phyloP scores from a whole-genome alignment of 208 protist species.

The Trypanosoma conorhini region DNA sequence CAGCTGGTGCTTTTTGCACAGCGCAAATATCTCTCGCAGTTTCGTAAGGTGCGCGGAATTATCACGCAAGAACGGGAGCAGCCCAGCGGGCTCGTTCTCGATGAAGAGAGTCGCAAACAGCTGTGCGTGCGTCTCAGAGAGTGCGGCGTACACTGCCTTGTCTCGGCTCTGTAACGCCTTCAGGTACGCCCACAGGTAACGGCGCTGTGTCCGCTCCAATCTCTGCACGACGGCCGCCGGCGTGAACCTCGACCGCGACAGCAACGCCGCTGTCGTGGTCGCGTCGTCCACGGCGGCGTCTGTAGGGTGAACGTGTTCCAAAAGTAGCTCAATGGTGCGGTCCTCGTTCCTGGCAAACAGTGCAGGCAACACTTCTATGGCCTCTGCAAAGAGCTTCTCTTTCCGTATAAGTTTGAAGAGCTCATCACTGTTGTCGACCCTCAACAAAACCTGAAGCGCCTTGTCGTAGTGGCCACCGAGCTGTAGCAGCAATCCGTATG shows the following conservation, averaged over 20 bases:
- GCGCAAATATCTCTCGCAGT: slow-evolving; percentile 64
- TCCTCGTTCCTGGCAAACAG: slow-evolving; percentile 54
- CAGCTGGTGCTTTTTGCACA: slow-evolving; percentile 66
- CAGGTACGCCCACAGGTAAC: slow-evolving; percentile 58
- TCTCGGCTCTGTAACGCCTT: slow-evolving; percentile 34
- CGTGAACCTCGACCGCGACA: slow-evolving; percentile 14
- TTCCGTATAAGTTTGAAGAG: slow-evolving; percentile 48
- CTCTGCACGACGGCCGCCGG: slow-evolving; percentile 47
- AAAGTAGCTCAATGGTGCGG: slow-evolving; percentile 49
- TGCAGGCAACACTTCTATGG: slow-evolving; percentile 48
- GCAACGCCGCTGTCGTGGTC: neutral
- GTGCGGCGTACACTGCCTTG: slow-evolving; percentile 6
- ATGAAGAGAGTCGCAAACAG: slow-evolving; percentile 75
- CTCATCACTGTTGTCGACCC: slow-evolving; percentile 41
- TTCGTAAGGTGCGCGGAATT: slow-evolving; percentile 59
- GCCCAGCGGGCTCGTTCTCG: slow-evolving; percentile 56
- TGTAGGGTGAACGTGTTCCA: slow-evolving; percentile 30
- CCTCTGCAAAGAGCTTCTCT: slow-evolving; percentile 37
- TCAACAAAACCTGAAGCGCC: slow-evolving; percentile 63
- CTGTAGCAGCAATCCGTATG: slow-evolving; percentile 55
- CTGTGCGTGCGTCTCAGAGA: slow-evolving; percentile 46
- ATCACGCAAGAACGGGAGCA: slow-evolving; percentile 62
- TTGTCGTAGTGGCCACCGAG: slow-evolving; percentile 47
- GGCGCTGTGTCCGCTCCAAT: slow-evolving; percentile 46
- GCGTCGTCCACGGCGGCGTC: slow-evolving; percentile 1